Percentiles rank a stretch among this genome's conserved stretches.
phyloP scores from a whole-genome alignment of 306 rosid genomes.

The Glycine soja region DNA sequence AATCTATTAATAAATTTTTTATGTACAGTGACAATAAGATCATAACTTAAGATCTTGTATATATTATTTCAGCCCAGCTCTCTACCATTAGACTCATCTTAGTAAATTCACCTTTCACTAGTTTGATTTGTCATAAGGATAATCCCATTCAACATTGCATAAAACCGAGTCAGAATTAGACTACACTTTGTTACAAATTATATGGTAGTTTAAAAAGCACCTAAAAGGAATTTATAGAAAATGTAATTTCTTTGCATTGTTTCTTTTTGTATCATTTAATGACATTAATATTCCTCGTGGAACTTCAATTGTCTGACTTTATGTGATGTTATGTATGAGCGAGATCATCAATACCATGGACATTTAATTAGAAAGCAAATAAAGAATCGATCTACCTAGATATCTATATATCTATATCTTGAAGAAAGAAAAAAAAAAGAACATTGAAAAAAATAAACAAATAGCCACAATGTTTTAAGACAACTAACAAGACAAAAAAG shows the following conservation, averaged over 20 bases:
- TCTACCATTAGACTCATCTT: too few relatives aligned
- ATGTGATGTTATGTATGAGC: slow-evolving; percentile 1
- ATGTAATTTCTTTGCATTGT: too few relatives aligned
- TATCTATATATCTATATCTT: neutral
- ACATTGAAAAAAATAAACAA: too few relatives aligned
- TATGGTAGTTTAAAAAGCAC: neutral
- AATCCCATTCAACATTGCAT: neutral
- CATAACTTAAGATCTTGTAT: too few relatives aligned
- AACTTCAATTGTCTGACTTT: neutral
- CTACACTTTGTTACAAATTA: neutral
- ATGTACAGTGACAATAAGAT: too few relatives aligned
- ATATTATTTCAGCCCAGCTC: neutral
- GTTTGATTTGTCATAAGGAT: neutral
- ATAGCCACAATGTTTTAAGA: too few relatives aligned
- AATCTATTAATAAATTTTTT: neutral
- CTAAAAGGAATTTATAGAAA: neutral
- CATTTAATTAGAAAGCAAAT: neutral
- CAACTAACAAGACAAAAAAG: too few relatives aligned
- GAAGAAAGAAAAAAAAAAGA: too few relatives aligned
- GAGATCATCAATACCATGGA: slow-evolving; percentile 11
- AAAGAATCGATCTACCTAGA: neutral
- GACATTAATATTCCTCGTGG: neutral
- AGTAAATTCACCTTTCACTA: too few relatives aligned
- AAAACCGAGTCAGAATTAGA: neutral
- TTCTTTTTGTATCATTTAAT: neutral